Conservation (phyloP, 352 stramenopile genomes). For the Phytophthora lateralis region DNA sequence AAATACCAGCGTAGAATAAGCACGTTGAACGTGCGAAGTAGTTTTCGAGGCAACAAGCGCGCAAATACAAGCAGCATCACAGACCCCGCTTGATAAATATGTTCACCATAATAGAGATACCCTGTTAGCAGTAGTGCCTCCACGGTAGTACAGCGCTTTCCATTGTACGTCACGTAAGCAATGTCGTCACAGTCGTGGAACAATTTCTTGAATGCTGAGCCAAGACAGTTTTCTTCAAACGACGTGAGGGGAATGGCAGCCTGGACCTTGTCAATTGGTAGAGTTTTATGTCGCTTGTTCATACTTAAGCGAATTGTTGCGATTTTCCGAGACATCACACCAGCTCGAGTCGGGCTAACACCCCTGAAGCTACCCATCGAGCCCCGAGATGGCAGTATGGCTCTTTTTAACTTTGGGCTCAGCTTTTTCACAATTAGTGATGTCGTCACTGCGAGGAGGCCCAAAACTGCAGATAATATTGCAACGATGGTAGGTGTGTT, state of each 20-base stretch:
- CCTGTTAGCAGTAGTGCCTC: conserved; percentile 22
- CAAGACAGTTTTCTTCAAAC: conserved; percentile 32
- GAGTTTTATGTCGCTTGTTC: conserved; percentile 7
- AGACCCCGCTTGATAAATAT: conserved; percentile 24
- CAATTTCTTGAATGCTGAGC: conserved; percentile 19
- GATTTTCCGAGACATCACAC: not conserved
- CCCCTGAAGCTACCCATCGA: conserved; percentile 8
- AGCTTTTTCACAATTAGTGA: conserved; percentile 20
- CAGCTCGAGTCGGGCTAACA: not conserved
- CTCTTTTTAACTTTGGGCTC: conserved; percentile 9
- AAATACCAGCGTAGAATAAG: conserved; percentile 24
- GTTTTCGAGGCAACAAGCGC: conserved; percentile 19
- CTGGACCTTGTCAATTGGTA: not conserved
- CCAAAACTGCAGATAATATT: conserved; percentile 9
- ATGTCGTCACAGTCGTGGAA: conserved; percentile 36
- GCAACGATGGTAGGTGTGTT: conserved; percentile 20
- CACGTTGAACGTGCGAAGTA: conserved; percentile 36
- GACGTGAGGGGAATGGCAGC: conserved; percentile 11
- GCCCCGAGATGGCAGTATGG: not conserved
- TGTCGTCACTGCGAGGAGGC: conserved; percentile 7
- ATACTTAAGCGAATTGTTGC: conserved; percentile 10
- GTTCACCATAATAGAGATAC: conserved; percentile 27
- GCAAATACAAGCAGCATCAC: conserved; percentile 23
- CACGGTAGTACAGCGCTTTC: conserved; percentile 16
- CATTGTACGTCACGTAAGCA: conserved; percentile 26